A percentile compares a stretch with the other conserved stretches of the same genome.
Evolutionary conservation across 1,139 yeast genomes (phyloP).

Genomic region (Yamadazyma pseudoaaseri): DNA sequence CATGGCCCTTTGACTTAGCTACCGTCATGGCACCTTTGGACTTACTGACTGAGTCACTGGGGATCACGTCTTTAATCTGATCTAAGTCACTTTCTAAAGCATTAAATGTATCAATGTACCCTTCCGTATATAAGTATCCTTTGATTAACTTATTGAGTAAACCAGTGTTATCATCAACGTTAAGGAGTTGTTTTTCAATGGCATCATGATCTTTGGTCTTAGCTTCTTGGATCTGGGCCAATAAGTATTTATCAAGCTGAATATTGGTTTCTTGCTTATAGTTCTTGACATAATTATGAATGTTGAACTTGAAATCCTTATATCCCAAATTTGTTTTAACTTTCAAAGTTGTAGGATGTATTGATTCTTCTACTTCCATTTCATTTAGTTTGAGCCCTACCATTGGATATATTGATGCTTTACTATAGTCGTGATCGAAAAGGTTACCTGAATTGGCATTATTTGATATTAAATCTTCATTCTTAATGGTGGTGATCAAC

Average conservation of each 20-base stretch:
- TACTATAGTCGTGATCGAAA: conserved; percentile 19
- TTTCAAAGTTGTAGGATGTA: conserved; percentile 15
- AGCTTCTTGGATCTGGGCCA: conserved; percentile 17
- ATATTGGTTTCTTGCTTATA: conserved; percentile 30
- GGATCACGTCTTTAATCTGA: conserved; percentile 7
- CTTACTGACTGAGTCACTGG: not conserved
- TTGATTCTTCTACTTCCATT: conserved; percentile 7
- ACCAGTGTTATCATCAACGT: conserved; percentile 25
- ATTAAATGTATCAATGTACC: conserved; percentile 64
- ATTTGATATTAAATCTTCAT: conserved; percentile 29
- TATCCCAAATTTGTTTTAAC: conserved; percentile 75
- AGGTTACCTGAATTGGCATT: conserved; percentile 28
- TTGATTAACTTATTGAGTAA: conserved; percentile 58
- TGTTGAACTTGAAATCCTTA: conserved; percentile 66
- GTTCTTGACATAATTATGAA: conserved; percentile 58
- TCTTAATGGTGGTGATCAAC: conserved; percentile 30
- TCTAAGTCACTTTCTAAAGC: conserved; percentile 50
- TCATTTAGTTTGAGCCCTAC: conserved; percentile 41
- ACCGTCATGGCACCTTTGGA: conserved; percentile 13
- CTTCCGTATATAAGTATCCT: conserved; percentile 72
- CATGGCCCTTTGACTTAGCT: conserved; percentile 35
- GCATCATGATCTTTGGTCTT: conserved; percentile 1
- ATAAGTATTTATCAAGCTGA: conserved; percentile 16
- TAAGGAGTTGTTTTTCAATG: conserved; percentile 23
- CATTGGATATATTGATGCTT: conserved; percentile 35